Percentiles rank a stretch among this genome's conserved stretches.
These are phyloP conservation scores for Kockiozyma suomiensis DNA, from an alignment of 805 yeast species.

Conservation along the genomic window DNA sequence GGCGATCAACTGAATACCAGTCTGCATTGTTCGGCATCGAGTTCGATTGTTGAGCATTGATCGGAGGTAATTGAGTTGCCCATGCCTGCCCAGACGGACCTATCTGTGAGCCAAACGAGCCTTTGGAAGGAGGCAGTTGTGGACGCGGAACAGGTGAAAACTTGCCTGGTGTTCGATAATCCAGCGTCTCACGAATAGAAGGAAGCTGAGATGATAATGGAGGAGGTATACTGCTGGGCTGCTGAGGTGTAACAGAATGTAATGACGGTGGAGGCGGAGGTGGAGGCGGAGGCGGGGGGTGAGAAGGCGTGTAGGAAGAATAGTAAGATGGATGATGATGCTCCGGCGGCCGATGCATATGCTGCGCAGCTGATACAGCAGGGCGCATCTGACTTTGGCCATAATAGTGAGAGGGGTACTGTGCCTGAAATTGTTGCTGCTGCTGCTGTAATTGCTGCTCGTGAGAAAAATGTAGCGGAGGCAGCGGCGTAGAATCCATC, in stretches of 20 bases:
- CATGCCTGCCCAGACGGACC: background rate
- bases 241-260: background rate
- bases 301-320: background rate
- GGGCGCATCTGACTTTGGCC: background rate
- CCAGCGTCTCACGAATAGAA: constrained; percentile 7
- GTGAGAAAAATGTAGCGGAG: background rate
- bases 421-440: background rate
- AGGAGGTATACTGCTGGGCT: background rate
- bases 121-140: constrained; percentile 1
- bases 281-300: background rate
- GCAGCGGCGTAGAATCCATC: background rate
- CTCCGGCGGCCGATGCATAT: background rate
- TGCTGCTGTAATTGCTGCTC: constrained; percentile 6
- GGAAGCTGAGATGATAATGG: constrained; percentile 3
- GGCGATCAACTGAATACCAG: background rate
- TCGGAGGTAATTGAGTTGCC: constrained; percentile 10
- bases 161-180: background rate
- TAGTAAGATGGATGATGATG: background rate
- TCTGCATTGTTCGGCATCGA: background rate
- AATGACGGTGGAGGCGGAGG: background rate
- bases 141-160: constrained; percentile 4
- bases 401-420: background rate
- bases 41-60: background rate
- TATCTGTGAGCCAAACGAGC: constrained; percentile 1
- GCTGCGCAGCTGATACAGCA: background rate